Percentiles rank a stretch among this genome's conserved stretches.
Conservation (phyloP, 2,329 filamentous ascomycete species). For the Colletotrichum theobromicola region DNA sequence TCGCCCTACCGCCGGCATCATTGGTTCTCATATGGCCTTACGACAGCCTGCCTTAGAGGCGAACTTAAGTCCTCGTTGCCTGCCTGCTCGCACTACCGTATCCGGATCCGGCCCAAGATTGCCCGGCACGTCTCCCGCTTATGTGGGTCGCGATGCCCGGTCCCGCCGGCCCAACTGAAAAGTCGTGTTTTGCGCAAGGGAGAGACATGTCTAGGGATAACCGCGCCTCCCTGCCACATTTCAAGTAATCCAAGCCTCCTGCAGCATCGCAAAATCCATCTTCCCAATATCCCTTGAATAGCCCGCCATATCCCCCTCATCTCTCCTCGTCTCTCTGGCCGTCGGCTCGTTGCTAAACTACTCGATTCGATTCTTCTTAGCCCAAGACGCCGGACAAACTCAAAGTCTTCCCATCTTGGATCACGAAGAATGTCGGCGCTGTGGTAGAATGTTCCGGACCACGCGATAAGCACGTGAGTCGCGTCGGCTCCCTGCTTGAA, state of each 20-base stretch:
- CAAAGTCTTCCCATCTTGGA: slow-evolving; percentile 23
- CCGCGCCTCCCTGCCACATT: neutral
- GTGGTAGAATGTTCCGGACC: slow-evolving; percentile 23
- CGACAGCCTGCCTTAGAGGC: too few species aligned
- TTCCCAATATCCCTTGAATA: neutral
- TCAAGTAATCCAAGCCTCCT: neutral
- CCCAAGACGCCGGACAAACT: neutral
- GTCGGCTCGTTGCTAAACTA: neutral
- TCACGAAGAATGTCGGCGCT: neutral
- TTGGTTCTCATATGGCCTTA: too few species aligned
- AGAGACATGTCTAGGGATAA: too few species aligned
- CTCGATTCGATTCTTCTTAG: neutral
- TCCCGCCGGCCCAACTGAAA: too few species aligned
- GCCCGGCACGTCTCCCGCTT: too few species aligned
- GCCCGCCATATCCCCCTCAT: neutral
- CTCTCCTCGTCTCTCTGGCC: neutral
- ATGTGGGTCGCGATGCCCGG: too few species aligned
- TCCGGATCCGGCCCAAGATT: too few species aligned
- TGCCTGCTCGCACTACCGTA: too few species aligned
- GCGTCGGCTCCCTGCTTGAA: slow-evolving; percentile 15
- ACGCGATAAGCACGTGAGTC: slow-evolving; percentile 9
- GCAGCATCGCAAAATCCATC: neutral
- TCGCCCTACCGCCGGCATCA: too few species aligned
- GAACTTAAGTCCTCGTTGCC: too few species aligned
- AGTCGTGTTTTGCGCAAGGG: too few species aligned